Percentiles rank a stretch among this genome's conserved stretches.
Evolutionary conservation across 208 protist species (phyloP).

Genomic region (Crithidia mellificae): DNA sequence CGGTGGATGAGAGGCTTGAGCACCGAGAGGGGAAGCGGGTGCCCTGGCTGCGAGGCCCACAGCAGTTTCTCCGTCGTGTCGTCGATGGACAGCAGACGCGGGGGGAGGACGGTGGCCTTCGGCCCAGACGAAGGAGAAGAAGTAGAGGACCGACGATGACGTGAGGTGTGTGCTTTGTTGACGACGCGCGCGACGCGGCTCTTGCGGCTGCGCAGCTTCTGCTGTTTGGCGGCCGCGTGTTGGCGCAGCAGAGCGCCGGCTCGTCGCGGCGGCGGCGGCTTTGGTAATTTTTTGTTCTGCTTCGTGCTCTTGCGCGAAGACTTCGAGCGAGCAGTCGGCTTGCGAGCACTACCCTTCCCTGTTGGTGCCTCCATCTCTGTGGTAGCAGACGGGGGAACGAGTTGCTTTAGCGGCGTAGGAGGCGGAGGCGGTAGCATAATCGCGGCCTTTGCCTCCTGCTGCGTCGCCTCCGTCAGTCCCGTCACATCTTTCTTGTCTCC

Average conservation of each 20-base stretch:
- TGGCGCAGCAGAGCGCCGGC: slow-evolving; percentile 1
- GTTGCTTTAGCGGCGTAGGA: too few relatives aligned
- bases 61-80: slow-evolving; percentile 25
- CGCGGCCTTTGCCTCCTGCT: too few relatives aligned
- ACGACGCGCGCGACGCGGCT: neutral
- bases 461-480: too few relatives aligned
- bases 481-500: too few relatives aligned
- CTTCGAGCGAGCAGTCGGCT: neutral
- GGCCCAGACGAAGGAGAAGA: too few relatives aligned
- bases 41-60: slow-evolving; percentile 24
- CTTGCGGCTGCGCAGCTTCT: neutral
- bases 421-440: neutral
- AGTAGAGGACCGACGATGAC: neutral
- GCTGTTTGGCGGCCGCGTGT: neutral
- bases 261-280: neutral
- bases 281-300: too few relatives aligned
- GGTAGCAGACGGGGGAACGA: too few relatives aligned
- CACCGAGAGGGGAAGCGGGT: slow-evolving; percentile 19
- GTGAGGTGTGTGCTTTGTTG: neutral
- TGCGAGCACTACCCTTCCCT: neutral
- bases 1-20: slow-evolving; percentile 18
- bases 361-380: neutral
- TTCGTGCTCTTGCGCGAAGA: neutral
- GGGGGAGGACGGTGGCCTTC: neutral
- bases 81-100: slow-evolving; percentile 24